Percentiles rank a stretch among this genome's conserved stretches.
phyloP scores from a whole-genome alignment of 331 rosid species.

The Erythrophleum ivorense region DNA sequence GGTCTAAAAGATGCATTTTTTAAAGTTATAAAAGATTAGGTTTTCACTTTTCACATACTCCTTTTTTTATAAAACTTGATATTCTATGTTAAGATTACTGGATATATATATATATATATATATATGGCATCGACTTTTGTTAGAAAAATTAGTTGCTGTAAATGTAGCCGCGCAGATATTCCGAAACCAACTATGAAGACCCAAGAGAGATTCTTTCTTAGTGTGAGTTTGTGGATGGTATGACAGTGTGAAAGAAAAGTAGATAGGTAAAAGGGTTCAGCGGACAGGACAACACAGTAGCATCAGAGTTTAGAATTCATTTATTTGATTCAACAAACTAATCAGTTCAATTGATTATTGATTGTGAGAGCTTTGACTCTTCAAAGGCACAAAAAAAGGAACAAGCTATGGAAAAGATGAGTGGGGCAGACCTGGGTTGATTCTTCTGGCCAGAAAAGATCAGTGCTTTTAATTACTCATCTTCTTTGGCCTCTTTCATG shows the following conservation, averaged over 20 bases:
- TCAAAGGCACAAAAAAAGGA: conserved; percentile 31
- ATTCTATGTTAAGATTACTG: neutral
- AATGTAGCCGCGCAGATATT: too few relatives aligned
- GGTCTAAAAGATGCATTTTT: too few relatives aligned
- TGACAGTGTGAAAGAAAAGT: too few relatives aligned
- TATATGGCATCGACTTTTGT: too few relatives aligned
- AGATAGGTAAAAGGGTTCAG: neutral
- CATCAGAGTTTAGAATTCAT: neutral
- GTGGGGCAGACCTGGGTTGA: conserved; percentile 34
- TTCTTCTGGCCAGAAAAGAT: conserved; percentile 31
- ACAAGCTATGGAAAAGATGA: conserved; percentile 18
- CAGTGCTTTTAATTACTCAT: conserved; percentile 16
- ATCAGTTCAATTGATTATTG: neutral
- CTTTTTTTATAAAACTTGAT: neutral
- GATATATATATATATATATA: neutral
- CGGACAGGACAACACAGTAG: neutral
- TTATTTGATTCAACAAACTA: neutral
- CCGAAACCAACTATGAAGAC: too few relatives aligned
- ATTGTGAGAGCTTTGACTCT: conserved; percentile 30
- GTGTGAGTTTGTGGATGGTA: too few relatives aligned
- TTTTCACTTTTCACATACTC: neutral
- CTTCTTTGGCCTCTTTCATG: conserved; percentile 11
- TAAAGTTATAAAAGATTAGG: neutral
- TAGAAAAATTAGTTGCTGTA: too few relatives aligned
- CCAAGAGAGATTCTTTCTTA: too few relatives aligned